A percentile compares a stretch with the other conserved stretches of the same genome.
Conservation (phyloP, 1,284 basidiomycete species). For the Ceratobasidium sp. region DNA sequence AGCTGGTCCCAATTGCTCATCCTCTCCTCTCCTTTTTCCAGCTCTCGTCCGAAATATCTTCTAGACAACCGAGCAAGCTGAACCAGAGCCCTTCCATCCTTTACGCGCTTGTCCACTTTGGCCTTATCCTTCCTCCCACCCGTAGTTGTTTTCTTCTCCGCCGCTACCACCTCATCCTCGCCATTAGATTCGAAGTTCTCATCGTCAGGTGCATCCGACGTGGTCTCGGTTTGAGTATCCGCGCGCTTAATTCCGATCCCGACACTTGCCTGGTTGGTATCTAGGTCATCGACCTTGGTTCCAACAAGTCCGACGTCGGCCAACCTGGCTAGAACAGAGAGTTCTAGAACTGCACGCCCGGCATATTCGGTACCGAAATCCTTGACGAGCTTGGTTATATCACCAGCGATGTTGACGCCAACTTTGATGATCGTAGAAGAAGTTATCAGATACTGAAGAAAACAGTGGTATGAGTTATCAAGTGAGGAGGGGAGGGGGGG, state of each 20-base stretch:
- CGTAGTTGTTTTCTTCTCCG: not conserved
- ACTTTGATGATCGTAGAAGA: constrained; percentile 41
- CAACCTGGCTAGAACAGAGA: constrained; percentile 32
- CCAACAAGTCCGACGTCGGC: constrained; percentile 35
- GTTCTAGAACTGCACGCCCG: constrained; percentile 41
- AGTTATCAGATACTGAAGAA: constrained; percentile 36
- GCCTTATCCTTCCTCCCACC: not conserved
- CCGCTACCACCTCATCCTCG: not conserved
- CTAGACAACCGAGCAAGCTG: constrained; percentile 21
- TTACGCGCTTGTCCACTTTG: not conserved
- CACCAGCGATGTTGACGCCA: constrained; percentile 42
- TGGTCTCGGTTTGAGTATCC: not conserved
- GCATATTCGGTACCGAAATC: constrained; percentile 35
- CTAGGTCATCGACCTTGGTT: constrained; percentile 15
- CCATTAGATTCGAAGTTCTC: not conserved
- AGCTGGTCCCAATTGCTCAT: constrained; percentile 44
- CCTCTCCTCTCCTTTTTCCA: constrained; percentile 42
- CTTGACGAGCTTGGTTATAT: constrained; percentile 34
- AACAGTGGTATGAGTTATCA: not conserved
- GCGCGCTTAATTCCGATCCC: constrained; percentile 17
- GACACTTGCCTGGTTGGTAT: constrained; percentile 18
- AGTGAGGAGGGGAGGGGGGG: not conserved
- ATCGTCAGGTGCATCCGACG: no score
- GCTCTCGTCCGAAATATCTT: constrained; percentile 34
- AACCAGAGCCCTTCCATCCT: constrained; percentile 6